Evolutionary conservation across 352 stramenopile species (phyloP).

Genomic region (Phytophthora pseudosyringae): DNA sequence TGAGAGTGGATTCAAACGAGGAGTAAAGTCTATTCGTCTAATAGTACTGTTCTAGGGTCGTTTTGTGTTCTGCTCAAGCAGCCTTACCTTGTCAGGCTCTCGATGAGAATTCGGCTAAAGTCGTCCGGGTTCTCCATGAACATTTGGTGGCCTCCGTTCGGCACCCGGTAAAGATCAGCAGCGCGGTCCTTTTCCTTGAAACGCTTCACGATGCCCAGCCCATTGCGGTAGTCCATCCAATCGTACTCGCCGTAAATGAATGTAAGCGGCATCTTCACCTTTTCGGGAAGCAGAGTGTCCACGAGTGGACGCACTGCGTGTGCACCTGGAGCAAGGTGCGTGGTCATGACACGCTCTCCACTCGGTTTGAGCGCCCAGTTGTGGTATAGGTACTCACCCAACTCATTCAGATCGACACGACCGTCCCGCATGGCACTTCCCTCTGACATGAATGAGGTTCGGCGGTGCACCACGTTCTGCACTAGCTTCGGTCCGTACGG

Average conservation of each 20-base stretch:
- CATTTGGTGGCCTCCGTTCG: conserved; percentile 77
- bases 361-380: conserved; percentile 86
- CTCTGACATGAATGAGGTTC: conserved; percentile 79
- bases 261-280: conserved; percentile 78
- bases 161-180: conserved; percentile 67
- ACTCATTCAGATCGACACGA: conserved; percentile 59
- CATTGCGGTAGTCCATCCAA: conserved; percentile 88
- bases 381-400: conserved; percentile 86
- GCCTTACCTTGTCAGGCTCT: conserved; percentile 37
- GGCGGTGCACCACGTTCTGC: conserved; percentile 62
- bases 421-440: conserved; percentile 75
- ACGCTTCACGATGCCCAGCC: conserved; percentile 62
- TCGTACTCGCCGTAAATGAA: conserved; percentile 87
- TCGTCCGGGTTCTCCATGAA: conserved; percentile 82
- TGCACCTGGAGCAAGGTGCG: conserved; percentile 74
- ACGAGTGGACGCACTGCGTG: conserved; percentile 72
- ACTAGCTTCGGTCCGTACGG: conserved; percentile 85
- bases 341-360: conserved; percentile 77
- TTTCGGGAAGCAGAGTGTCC: conserved; percentile 61
- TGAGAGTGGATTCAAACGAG: conserved; percentile 18
- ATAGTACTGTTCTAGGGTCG: conserved; percentile 6
- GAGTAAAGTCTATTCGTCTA: conserved; percentile 23
- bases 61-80: neutral
- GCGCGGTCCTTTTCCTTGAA: conserved; percentile 44
- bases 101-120: conserved; percentile 72